phyloP scores from a whole-genome alignment of 2,329 filamentous ascomycete species.

The Trichoderma atrobrunneum region DNA sequence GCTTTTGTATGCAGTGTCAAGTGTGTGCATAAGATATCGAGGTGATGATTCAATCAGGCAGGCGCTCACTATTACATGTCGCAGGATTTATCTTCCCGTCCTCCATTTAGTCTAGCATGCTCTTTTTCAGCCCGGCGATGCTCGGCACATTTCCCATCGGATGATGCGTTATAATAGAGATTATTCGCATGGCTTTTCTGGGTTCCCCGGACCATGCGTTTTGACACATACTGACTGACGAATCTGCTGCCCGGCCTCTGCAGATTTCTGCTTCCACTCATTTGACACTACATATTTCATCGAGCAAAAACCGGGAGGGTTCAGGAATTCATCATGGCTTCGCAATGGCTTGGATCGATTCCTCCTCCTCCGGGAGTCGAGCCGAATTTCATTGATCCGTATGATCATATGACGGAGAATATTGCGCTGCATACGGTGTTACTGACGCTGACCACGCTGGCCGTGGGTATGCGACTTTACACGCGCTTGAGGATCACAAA shows the following conservation, averaged over 20 bases:
- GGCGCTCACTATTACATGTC: not conserved
- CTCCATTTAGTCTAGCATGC: not conserved
- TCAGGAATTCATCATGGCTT: not conserved
- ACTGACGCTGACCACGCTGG: not conserved
- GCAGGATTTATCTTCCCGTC: not conserved
- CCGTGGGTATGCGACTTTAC: not conserved
- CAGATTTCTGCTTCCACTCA: not conserved
- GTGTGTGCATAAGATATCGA: not conserved
- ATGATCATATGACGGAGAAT: not conserved
- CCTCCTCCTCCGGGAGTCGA: not conserved
- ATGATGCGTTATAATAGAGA: not conserved
- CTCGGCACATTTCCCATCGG: not conserved
- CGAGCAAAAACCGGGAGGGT: not conserved
- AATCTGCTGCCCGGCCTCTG: not conserved
- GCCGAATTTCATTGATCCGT: not conserved
- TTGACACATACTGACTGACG: not conserved
- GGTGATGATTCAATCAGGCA: not conserved
- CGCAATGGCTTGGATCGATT: not conserved
- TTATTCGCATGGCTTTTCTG: not conserved
- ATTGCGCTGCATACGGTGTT: not conserved
- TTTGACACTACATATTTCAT: not conserved
- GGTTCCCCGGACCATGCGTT: not conserved
- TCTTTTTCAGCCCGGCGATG: not conserved
- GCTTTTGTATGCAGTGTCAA: not conserved
- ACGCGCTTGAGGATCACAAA: not conserved